phyloP scores from a whole-genome alignment of 148 eudicot species.

The Hydrangea macrophylla region DNA sequence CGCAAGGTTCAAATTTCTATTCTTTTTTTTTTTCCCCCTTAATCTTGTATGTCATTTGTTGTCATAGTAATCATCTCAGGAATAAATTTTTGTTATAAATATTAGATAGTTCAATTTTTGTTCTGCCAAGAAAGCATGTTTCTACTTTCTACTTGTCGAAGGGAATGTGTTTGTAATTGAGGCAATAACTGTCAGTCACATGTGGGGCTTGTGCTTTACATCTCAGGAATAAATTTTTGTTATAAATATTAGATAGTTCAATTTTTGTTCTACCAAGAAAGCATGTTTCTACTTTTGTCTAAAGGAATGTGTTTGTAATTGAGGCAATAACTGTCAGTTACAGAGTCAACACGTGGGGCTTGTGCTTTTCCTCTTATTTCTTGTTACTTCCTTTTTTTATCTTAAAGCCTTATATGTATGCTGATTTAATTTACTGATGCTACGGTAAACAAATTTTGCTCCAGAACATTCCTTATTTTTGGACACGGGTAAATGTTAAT shows the following conservation, averaged over 20 bases:
- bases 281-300: neutral
- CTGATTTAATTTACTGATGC: neutral
- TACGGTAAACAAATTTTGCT: neutral
- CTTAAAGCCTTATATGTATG: neutral
- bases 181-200: neutral
- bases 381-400: neutral
- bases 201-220: neutral
- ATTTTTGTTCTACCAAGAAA: neutral
- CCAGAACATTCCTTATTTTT: neutral
- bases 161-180: neutral
- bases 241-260: neutral
- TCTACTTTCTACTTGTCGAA: neutral
- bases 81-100: neutral
- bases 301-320: neutral
- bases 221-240: neutral
- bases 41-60: neutral
- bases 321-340: neutral
- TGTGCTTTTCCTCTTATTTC: neutral
- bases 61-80: neutral
- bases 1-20: slow-evolving; percentile 39
- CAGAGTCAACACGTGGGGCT: neutral
- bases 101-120: slow-evolving; percentile 1
- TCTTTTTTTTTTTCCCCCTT: neutral
- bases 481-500: too few species aligned
- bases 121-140: neutral